Evolutionary conservation across 1,139 yeast species (phyloP).

Genomic region (Yamadazyma membranifaciens): DNA sequence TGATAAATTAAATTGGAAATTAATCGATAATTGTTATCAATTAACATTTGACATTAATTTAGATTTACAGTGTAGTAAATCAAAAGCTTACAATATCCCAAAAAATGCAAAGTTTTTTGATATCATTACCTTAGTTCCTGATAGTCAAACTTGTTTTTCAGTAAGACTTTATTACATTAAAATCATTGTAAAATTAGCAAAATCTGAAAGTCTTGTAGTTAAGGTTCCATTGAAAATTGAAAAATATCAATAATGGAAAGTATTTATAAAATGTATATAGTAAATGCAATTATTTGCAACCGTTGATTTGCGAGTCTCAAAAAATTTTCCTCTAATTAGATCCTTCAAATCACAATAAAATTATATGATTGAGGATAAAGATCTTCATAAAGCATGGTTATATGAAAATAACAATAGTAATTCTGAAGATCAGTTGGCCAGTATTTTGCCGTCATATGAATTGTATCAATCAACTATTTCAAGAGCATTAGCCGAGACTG

Average conservation of each 20-base stretch:
- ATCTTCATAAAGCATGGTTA: not conserved
- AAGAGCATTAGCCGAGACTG: constrained; percentile 6
- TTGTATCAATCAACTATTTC: constrained; percentile 39
- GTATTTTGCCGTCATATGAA: constrained; percentile 42
- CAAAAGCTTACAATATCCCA: constrained; percentile 24
- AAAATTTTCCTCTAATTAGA: too few relatives aligned
- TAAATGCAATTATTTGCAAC: not conserved
- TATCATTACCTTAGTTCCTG: constrained; percentile 49
- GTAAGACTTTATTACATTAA: constrained; percentile 50
- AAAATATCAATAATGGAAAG: not conserved
- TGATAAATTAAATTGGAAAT: constrained; percentile 28
- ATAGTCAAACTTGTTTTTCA: constrained; percentile 55
- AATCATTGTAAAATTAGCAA: constrained; percentile 28
- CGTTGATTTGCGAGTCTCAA: not conserved
- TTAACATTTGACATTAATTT: constrained; percentile 25
- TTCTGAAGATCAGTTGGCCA: constrained; percentile 17
- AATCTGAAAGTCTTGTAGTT: constrained; percentile 33
- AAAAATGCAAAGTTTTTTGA: constrained; percentile 24
- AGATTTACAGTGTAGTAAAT: constrained; percentile 25
- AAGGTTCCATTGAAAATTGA: constrained; percentile 35
- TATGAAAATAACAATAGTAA: not conserved
- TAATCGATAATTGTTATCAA: constrained; percentile 9
- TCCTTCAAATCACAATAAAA: not conserved
- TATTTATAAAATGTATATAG: not conserved
- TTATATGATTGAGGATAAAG: not conserved